phyloP scores from a whole-genome alignment of 345 rosid genomes.

The Bruguiera parviflora region DNA sequence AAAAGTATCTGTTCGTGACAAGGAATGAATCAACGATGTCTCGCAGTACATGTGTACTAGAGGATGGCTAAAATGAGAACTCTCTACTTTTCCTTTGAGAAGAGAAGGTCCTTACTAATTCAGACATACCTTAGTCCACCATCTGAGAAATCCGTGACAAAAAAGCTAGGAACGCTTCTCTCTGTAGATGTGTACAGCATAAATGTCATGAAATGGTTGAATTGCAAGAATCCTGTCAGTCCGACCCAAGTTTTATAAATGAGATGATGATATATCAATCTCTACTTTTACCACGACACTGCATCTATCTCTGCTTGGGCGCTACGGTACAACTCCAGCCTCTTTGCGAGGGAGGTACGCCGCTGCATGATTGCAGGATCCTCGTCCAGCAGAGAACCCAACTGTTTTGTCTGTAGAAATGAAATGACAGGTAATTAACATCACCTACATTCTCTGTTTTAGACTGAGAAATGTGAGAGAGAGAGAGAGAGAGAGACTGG shows the following conservation, averaged over 20 bases:
- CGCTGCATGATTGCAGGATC: constrained; percentile 88
- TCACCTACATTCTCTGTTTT: background rate
- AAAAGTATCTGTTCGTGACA: no score
- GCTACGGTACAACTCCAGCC: constrained; percentile 82
- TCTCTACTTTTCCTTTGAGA: no score
- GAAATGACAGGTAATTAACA: background rate
- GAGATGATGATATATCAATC: background rate
- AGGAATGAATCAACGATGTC: no score
- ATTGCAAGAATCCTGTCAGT: no score
- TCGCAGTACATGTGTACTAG: no score
- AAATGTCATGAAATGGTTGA: no score
- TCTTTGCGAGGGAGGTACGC: constrained; percentile 60
- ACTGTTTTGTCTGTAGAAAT: constrained; percentile 46
- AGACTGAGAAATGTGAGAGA: background rate
- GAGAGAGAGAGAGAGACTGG: background rate
- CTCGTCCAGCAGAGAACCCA: constrained; percentile 63
- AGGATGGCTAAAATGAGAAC: no score
- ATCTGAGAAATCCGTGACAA: no score
- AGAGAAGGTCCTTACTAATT: no score
- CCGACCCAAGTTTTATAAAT: background rate
- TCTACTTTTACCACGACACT: constrained; percentile 89
- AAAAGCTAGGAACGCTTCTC: no score
- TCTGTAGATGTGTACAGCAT: no score
- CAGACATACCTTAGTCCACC: no score
- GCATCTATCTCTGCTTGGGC: constrained; percentile 86